Evolutionary conservation across 176 grass and related monocot species (phyloP).

Genomic region (Carex kokanica): DNA sequence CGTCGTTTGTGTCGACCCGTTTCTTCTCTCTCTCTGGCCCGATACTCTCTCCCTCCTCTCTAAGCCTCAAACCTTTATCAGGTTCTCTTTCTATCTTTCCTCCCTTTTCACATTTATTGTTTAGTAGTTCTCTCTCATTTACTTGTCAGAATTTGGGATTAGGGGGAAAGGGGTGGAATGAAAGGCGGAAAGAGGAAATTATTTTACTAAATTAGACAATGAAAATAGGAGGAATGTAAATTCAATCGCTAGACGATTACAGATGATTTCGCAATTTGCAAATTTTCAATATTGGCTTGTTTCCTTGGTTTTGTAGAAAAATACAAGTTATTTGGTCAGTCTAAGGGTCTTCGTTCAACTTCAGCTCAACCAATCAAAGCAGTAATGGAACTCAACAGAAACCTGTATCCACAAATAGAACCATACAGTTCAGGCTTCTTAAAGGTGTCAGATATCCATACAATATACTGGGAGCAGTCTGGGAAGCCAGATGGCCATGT

Average conservation of each 20-base stretch:
- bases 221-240: background rate
- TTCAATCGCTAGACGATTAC: background rate
- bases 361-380: conserved; percentile 11
- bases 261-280: background rate
- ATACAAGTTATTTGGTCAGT: conserved; percentile 19
- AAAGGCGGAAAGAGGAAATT: background rate
- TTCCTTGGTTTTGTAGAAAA: conserved; percentile 28
- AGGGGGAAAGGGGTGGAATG: background rate
- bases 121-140: background rate
- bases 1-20: background rate
- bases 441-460: conserved; percentile 75
- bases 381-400: conserved; percentile 37
- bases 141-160: background rate
- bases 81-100: background rate
- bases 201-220: background rate
- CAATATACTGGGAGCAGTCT: conserved; percentile 91
- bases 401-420: conserved; percentile 63
- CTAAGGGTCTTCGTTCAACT: conserved; percentile 18
- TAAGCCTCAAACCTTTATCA: background rate
- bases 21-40: background rate
- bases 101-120: background rate
- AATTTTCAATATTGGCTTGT: background rate
- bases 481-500: conserved; percentile 82
- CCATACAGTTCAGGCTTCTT: conserved; percentile 62
- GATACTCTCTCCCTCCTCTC: background rate